These are phyloP conservation scores for Aspergillus sp. DNA, from an alignment of 2,329 filamentous ascomycete species.

Conservation along the genomic window DNA sequence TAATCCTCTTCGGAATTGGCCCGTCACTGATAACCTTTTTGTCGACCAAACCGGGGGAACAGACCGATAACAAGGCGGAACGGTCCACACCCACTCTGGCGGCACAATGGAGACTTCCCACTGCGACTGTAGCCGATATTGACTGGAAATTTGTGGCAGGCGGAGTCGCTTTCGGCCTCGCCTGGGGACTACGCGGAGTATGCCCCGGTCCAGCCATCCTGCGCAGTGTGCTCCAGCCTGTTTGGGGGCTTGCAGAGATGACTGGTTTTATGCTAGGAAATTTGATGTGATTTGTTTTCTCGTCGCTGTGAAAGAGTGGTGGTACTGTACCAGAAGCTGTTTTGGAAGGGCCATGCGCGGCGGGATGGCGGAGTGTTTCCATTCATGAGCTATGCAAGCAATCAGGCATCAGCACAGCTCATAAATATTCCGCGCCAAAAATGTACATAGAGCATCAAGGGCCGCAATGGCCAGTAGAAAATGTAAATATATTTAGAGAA, in stretches of 20 bases:
- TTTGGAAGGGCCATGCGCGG: too few relatives aligned
- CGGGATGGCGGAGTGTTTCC: too few relatives aligned
- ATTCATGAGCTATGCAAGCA: slow-evolving; percentile 20
- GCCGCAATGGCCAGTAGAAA: not conserved
- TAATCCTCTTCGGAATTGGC: slow-evolving; percentile 53
- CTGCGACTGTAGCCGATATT: slow-evolving; percentile 48
- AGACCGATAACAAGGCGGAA: slow-evolving; percentile 22
- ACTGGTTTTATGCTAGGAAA: slow-evolving; percentile 50
- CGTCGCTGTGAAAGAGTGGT: too few relatives aligned
- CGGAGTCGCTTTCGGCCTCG: slow-evolving; percentile 51
- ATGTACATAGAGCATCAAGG: slow-evolving; percentile 3
- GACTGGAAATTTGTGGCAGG: slow-evolving; percentile 53
- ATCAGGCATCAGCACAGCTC: slow-evolving; percentile 18
- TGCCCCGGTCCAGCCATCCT: slow-evolving; percentile 56
- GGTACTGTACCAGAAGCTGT: too few relatives aligned
- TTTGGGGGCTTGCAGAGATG: slow-evolving; percentile 52
- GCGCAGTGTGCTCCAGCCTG: slow-evolving; percentile 49
- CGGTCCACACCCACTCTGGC: slow-evolving; percentile 43
- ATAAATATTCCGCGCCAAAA: not conserved
- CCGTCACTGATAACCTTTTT: slow-evolving; percentile 47
- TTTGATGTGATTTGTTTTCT: slow-evolving; percentile 23
- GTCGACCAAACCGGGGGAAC: slow-evolving; percentile 31
- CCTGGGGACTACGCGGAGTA: slow-evolving; percentile 54
- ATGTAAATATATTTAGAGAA: slow-evolving; percentile 18
- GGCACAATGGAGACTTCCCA: slow-evolving; percentile 47